A percentile compares a stretch with the other conserved stretches of the same genome.
Conservation (phyloP, 2,329 filamentous ascomycete species). For the Fusarium veterinarium region DNA sequence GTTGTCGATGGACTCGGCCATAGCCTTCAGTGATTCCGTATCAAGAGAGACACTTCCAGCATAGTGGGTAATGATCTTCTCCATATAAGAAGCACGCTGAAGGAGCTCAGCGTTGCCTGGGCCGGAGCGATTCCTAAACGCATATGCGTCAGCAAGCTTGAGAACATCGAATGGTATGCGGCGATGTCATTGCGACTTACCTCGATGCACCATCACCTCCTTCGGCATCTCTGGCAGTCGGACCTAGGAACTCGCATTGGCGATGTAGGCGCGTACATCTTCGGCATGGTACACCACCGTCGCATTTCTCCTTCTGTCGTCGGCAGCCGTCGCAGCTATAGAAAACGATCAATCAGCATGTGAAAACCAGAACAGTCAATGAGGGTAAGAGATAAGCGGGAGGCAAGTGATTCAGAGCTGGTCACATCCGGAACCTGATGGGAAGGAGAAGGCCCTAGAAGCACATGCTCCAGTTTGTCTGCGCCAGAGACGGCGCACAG, state of each 20-base stretch:
- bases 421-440: constrained; percentile 5
- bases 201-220: constrained; percentile 41
- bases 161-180: not conserved
- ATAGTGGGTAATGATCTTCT: constrained; percentile 60
- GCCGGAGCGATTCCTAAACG: constrained; percentile 38
- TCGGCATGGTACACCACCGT: constrained; percentile 65
- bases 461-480: constrained; percentile 2
- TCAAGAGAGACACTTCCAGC: constrained; percentile 53
- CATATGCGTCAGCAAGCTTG: constrained; percentile 20
- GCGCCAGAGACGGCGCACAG: constrained; percentile 1
- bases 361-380: not conserved
- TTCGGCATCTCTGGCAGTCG: constrained; percentile 45
- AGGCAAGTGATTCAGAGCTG: not conserved
- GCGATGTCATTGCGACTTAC: constrained; percentile 14
- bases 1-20: constrained; percentile 57
- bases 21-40: constrained; percentile 50
- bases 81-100: constrained; percentile 52
- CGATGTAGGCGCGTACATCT: constrained; percentile 63
- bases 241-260: constrained; percentile 60
- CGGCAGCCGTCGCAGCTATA: constrained; percentile 65
- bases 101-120: constrained; percentile 41
- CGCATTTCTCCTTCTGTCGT: constrained; percentile 67
- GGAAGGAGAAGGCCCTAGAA: not conserved
- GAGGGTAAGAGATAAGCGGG: not conserved
- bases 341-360: constrained; percentile 17